Evolutionary conservation across 495 filamentous ascomycete genomes (phyloP).

Genomic region (Lichenothelia convexa): DNA sequence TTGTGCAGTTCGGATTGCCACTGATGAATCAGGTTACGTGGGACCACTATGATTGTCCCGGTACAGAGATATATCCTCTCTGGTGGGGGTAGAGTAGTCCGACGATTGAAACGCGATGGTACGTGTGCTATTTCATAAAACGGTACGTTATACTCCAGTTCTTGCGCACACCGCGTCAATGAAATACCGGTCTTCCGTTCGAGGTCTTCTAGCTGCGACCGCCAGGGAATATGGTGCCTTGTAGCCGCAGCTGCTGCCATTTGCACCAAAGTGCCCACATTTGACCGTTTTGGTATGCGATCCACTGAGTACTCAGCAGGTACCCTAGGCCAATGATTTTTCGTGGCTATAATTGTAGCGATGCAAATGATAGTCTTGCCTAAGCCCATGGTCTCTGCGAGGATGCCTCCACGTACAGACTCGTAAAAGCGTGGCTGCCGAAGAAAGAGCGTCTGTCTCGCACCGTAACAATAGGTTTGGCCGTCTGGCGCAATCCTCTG

Average conservation of each 20-base stretch:
- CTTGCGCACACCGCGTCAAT: conserved; percentile 31
- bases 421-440: conserved; percentile 53
- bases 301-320: conserved; percentile 39
- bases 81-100: conserved; percentile 18
- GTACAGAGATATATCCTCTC: conserved; percentile 42
- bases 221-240: conserved; percentile 51
- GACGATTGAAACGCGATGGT: conserved; percentile 26
- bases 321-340: conserved; percentile 43
- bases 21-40: conserved; percentile 49
- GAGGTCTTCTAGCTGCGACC: conserved; percentile 30
- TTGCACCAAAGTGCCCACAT: conserved; percentile 36
- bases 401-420: conserved; percentile 55
- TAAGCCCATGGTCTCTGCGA: conserved; percentile 56
- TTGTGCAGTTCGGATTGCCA: conserved; percentile 48
- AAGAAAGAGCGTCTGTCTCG: conserved; percentile 40
- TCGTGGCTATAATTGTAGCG: conserved; percentile 64
- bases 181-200: conserved; percentile 17
- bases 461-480: conserved; percentile 50
- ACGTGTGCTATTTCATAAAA: conserved; percentile 25
- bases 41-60: conserved; percentile 52
- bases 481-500: conserved; percentile 38
- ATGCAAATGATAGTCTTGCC: conserved; percentile 87
- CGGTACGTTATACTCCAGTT: conserved; percentile 33
- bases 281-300: conserved; percentile 19
- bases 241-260: conserved; percentile 58